Conservation (phyloP, 257 asterid genomes). For the Solanum bulbocastanum region DNA sequence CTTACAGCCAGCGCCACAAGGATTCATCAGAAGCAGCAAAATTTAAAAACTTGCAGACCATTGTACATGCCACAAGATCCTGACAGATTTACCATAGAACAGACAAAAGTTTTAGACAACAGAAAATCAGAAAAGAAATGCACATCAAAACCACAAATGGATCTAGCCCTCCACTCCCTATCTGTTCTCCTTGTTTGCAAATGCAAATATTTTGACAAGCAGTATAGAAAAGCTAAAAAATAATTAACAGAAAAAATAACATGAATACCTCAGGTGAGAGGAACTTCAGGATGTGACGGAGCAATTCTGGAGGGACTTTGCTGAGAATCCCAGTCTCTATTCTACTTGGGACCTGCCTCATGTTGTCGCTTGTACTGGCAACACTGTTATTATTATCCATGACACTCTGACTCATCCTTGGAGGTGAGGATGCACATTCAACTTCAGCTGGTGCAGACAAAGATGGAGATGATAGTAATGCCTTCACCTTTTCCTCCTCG, state of each 20-base stretch:
- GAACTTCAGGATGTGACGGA: constrained; percentile 63
- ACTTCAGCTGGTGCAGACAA: constrained; percentile 16
- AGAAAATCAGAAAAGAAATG: neutral
- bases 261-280: constrained; percentile 65
- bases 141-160: neutral
- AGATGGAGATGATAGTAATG: constrained; percentile 16
- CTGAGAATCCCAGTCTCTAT: constrained; percentile 49
- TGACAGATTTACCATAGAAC: constrained; percentile 12
- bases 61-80: constrained; percentile 80
- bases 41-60: constrained; percentile 65
- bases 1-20: constrained; percentile 86
- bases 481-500: constrained; percentile 17
- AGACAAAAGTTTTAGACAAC: neutral
- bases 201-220: neutral
- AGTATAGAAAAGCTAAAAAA: neutral
- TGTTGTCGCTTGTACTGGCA: constrained; percentile 17
- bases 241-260: neutral
- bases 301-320: constrained; percentile 66
- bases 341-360: constrained; percentile 18
- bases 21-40: constrained; percentile 74
- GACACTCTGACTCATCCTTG: constrained; percentile 11
- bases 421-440: constrained; percentile 17
- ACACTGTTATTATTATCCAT: neutral
- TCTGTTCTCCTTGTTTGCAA: neutral
- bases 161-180: neutral